Conservation (phyloP, 179 eudicot species). For the Camellia oleifera region DNA sequence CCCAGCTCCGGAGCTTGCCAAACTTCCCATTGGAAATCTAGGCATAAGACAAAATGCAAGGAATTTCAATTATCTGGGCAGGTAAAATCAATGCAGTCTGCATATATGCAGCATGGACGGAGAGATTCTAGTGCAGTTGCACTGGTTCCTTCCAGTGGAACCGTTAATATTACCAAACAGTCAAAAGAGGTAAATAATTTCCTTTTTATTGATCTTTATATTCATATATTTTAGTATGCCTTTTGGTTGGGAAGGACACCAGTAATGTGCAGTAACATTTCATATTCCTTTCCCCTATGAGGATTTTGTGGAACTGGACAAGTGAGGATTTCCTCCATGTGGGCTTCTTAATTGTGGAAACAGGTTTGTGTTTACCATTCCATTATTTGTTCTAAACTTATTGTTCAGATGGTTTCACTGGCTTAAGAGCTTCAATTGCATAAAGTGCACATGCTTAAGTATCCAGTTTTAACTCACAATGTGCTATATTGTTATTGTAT, state of each 20-base stretch:
- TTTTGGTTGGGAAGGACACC: neutral
- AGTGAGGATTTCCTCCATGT: conserved; percentile 67
- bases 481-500: conserved; percentile 4
- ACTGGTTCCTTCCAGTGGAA: conserved; percentile 36
- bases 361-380: conserved; percentile 42
- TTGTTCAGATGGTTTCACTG: conserved; percentile 2
- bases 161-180: conserved; percentile 29
- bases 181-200: conserved; percentile 46
- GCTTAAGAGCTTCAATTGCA: too few species aligned
- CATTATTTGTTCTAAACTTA: neutral
- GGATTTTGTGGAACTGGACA: conserved; percentile 75
- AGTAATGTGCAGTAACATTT: conserved; percentile 13
- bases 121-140: conserved; percentile 33
- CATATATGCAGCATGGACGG: conserved; percentile 23
- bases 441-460: too few species aligned
- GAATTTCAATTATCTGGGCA: conserved; percentile 30
- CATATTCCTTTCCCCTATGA: conserved; percentile 90
- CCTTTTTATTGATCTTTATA: neutral
- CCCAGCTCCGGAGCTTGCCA: conserved; percentile 70
- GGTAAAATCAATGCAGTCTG: conserved; percentile 19
- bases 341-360: conserved; percentile 95
- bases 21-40: conserved; percentile 63
- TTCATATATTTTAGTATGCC: neutral
- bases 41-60: conserved; percentile 62
- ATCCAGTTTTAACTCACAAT: neutral